Evolutionary conservation across 306 rosid species (phyloP), one percentile per base, ranked within the genome.

Genomic region (Vigna hirtella): DNA sequence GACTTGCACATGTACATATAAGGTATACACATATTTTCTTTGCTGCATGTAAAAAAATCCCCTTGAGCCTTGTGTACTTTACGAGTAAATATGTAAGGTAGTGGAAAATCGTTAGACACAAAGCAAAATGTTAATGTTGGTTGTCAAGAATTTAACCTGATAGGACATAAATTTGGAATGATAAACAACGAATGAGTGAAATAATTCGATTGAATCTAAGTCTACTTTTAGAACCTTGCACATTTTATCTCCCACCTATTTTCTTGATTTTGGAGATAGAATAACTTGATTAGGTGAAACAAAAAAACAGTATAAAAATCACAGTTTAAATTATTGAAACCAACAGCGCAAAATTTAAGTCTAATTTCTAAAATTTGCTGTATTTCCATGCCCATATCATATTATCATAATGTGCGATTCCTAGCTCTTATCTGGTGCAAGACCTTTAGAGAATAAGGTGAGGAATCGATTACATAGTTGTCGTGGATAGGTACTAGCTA

Each of bases 391-490:
- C 22, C 63, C 28, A 18, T 55, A 55, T 20, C 14, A 8, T 58
- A n/a, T 24, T 26, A 24, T 11, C 17, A 48, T 48, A 16, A 36
- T 56, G 16, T 28, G 55, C 14, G 22, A 13, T 24, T 71, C 13
- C 55, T 18, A 34, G 9, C 12, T 34, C 38, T 34, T 63, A 36
- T n/a, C 49, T 15, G 72, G 40, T 47, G 40, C 76, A 47, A 74
- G 32, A 61, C 36, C 38, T 80, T 66, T 55, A 10, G 9, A 38
- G 42, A 42, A 42, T 40, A 6, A 6, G 56, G 24, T 61, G 65
- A 76, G 73, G 65, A 63, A 42, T 74, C 22, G 13, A 2, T 65
- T 0, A 55, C 45, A 42, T 11, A 68, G 77, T 49, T 68, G 62
- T 61, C 42, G 66, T 40, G 10, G 3, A 62, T n/a, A 26, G 16